phyloP scores from a whole-genome alignment of 2,329 filamentous ascomycete species.

The Arthroderma sp. region DNA sequence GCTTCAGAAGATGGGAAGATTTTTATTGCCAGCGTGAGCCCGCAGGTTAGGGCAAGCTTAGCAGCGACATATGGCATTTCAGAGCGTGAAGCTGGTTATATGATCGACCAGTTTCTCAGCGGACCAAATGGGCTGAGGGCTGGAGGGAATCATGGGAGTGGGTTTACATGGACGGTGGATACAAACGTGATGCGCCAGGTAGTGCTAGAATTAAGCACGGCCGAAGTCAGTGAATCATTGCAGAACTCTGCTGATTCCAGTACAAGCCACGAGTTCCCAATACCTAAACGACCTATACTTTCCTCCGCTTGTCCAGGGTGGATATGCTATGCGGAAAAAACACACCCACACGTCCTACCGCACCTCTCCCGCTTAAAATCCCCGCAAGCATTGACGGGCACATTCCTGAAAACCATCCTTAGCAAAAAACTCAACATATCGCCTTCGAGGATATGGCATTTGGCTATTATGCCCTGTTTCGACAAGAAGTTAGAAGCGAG shows the following conservation, averaged over 20 bases:
- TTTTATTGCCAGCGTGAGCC: slow-evolving; percentile 85
- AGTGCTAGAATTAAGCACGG: slow-evolving; percentile 64
- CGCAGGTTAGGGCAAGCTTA: slow-evolving; percentile 77
- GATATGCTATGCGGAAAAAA: slow-evolving; percentile 99
- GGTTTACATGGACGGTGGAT: slow-evolving; percentile 81
- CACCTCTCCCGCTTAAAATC: slow-evolving; percentile 88
- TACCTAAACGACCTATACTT: slow-evolving; percentile 39
- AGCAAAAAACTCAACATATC: slow-evolving; percentile 58
- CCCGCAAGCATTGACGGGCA: slow-evolving; percentile 82
- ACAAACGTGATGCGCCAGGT: slow-evolving; percentile 74
- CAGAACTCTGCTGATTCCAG: slow-evolving; percentile 5
- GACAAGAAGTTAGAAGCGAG: slow-evolving; percentile 98
- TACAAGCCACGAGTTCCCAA: slow-evolving; percentile 11
- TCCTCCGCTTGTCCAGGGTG: slow-evolving; percentile 91
- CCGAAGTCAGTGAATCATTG: slow-evolving; percentile 48
- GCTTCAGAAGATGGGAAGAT: slow-evolving; percentile 46
- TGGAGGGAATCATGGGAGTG: slow-evolving; percentile 59
- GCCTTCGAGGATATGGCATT: slow-evolving; percentile 77
- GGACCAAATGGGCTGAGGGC: slow-evolving; percentile 55
- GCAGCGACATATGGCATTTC: slow-evolving; percentile 70
- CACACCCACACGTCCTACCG: slow-evolving; percentile 81
- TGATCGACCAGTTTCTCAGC: slow-evolving; percentile 69
- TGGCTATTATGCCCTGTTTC: slow-evolving; percentile 96
- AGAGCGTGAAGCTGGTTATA: slow-evolving; percentile 59
- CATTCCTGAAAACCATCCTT: slow-evolving; percentile 74